Base-by-base conservation (phyloP, 495 filamentous ascomycete genomes). In the Arthonia radiata region DNA sequence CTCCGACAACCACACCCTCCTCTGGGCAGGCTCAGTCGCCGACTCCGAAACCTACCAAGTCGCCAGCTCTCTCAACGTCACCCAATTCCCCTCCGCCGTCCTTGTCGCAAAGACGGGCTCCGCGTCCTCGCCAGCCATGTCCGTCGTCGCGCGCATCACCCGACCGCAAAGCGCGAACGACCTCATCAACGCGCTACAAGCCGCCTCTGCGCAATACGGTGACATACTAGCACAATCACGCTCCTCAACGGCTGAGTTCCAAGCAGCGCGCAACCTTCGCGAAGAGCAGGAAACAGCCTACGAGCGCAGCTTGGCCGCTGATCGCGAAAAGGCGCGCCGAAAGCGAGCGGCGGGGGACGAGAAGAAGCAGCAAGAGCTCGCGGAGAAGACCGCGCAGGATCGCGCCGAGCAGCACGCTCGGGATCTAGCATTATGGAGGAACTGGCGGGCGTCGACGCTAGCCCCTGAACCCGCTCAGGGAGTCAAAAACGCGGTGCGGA, bases 21-120 rank as follows among this genome's bases (percentile, higher is more conserved):
- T 94, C 3, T 97, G 86, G 86, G 79, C 66, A 12, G 86, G 89
- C 12, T 89, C 72, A 32, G 71, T 94, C 1, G 67, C 74, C 34
- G 86, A 97, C 40, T 67, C 79, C 3, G 86, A 97, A 46, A 74
- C 81, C 4, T 93, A 90, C 43, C 80, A 93, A 44, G 78, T 92
- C 14, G 62, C 80, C 17, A 64, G 61, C 17, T 71, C 77, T 16
- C 64, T 94, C 29, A 65, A 67, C 37, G 79, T 71, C 44, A 83
- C 72, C 37, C 86, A 86, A 39, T 92, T 80, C 41, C 86, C 86
- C 3, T 92, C 82, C 43, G 69, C 74, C 0, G 78, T 69, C 17
- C 52, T 92, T 0, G 65, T 91, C 15, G 74, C 71, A 15, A 73
- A 91, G 30, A 90, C 80, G 0, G 78, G 83, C 0, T 57, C 66